Evolutionary conservation across 1,284 basidiomycete species (phyloP), one percentile per base, ranked within the genome.

Genomic region (Testicularia cyperi): DNA sequence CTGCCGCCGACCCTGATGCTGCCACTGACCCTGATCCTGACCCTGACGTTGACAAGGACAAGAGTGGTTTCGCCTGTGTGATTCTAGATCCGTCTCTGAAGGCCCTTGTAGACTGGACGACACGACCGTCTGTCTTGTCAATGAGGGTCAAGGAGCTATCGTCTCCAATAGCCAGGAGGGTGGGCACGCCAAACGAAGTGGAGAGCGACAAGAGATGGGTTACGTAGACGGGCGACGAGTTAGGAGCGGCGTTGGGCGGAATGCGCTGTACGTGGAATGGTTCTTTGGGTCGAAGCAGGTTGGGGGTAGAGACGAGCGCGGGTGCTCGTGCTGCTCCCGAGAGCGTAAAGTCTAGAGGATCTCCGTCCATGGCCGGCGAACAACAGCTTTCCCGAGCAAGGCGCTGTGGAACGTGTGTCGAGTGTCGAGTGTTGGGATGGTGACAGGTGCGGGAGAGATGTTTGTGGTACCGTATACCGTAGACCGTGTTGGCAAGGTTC

Each of bases 181-280:
- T 54, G 8, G 46, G 39, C 10, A 28, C 31, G 16, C 51, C 57
- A 29, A 46, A 60, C 3, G 56, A 61, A 2, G 63, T 60, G 1
- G 44, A 35, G 4, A 61, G 60, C 8, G 51, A 60, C 15, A 69
- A 38, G 13, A 69, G 40, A n/a, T 69, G 66, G 6, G 60, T 63
- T 9, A 69, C 43, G 32, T 69, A 69, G 18, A 53, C 51, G 2
- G 57, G 57, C 4, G 57, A 55, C 10, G 56, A 29, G 18, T 60
- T 60, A 20, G 32, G 32, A 6, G 41, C 10, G 13, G 57, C 57
- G 10, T 49, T 28, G 0, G 57, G 57, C 13, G 57, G 57, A n/a
- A 61, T 61, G 24, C 38, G 39, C 16, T 61, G 57, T 2, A 61
- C 51, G 24, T 61, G 57, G 24, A 61, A 61, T 1, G 57, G 57